Evolutionary conservation across 2,329 filamentous ascomycete species (phyloP), one percentile per base, ranked within the genome.

Genomic region (Ophiostoma piceae): DNA sequence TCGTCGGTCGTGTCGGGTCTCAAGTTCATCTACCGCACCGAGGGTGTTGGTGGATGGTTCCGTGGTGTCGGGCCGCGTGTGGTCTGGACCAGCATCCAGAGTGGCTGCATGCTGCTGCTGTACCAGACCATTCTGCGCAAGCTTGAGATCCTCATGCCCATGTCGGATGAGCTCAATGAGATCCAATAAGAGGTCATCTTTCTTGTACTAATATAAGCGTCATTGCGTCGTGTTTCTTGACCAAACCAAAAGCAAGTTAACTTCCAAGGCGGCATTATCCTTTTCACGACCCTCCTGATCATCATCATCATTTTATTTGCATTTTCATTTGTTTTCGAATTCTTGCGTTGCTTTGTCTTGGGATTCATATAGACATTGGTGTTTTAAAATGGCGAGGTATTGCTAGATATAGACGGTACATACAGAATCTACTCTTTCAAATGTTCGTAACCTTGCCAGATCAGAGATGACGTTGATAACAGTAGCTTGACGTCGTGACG

Each of bases 51-150:
- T 2, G 96, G 95, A 1, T 96, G 92, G 89, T 99, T 99, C 80
- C 88, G 95, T 71, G 95, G 95, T 35, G 94, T 99, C 1, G 94
- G 94, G 0, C 95, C 95, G 1, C 87, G 95, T 69, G 90, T 90
- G 70, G 92, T 98, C 16, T 99, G 95, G 95, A 99, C 95, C 29
- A 97, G 94, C 76, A 92, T 98, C 71, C 95, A 99, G 82, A 97
- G 92, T 76, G 92, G 94, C 60, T 96, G 92, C 74, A 98, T 98
- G 94, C 83, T 98, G 77, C 94, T 98, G 75, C 83, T 97, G 78
- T 98, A 98, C 79, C 94, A 98, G 81, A 90, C 89, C 71, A 83
- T 98, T 70, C 81, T 98, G 77, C 89, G 90, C 76, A 87, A 89
- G 79, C 85, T 98, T 74, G 90, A 94, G 70, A 74, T 79, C 57